phyloP scores from a whole-genome alignment of 2,329 filamentous ascomycete species.

The Pseudopithomyces chartarum region DNA sequence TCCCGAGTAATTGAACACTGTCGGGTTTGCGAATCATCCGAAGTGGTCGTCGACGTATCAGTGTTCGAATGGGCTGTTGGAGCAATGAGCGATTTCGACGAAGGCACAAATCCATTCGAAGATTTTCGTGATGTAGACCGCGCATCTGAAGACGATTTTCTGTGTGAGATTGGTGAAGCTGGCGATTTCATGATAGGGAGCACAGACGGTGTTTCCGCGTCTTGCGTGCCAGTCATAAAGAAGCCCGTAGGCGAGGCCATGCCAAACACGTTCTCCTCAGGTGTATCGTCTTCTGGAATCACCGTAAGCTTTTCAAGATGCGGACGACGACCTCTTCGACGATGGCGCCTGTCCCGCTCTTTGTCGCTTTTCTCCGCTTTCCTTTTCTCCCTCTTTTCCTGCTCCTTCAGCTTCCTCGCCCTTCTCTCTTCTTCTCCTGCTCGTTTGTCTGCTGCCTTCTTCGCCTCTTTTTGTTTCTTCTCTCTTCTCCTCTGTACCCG shows the following conservation, averaged over 20 bases:
- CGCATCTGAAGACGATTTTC: slow-evolving; percentile 10
- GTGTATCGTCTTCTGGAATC: slow-evolving; percentile 13
- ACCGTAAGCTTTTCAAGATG: slow-evolving; percentile 9
- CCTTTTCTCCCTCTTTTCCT: slow-evolving; percentile 1
- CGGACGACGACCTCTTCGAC: not conserved
- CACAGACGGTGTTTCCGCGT: slow-evolving; percentile 16
- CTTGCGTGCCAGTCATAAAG: slow-evolving; percentile 27
- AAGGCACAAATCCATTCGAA: not conserved
- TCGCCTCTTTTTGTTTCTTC: not conserved
- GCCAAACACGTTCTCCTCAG: slow-evolving; percentile 12
- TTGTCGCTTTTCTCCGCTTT: not conserved
- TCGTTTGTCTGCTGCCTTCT: not conserved
- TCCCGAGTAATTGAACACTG: not conserved
- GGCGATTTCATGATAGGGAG: not conserved
- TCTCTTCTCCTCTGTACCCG: not conserved
- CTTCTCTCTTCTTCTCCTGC: not conserved
- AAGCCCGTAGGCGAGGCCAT: slow-evolving; percentile 23
- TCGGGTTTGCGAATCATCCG: not conserved
- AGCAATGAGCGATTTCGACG: not conserved
- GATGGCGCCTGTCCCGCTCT: not conserved
- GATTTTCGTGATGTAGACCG: slow-evolving; percentile 20
- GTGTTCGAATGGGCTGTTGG: slow-evolving; percentile 1
- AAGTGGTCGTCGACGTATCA: slow-evolving; percentile 4
- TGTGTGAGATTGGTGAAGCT: slow-evolving; percentile 3
- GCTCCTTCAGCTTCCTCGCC: not conserved